A percentile compares a stretch with the other conserved stretches of the same genome.
Conservation (phyloP, 371 early-diverging fungal genomes). For the Mortierella sp. region DNA sequence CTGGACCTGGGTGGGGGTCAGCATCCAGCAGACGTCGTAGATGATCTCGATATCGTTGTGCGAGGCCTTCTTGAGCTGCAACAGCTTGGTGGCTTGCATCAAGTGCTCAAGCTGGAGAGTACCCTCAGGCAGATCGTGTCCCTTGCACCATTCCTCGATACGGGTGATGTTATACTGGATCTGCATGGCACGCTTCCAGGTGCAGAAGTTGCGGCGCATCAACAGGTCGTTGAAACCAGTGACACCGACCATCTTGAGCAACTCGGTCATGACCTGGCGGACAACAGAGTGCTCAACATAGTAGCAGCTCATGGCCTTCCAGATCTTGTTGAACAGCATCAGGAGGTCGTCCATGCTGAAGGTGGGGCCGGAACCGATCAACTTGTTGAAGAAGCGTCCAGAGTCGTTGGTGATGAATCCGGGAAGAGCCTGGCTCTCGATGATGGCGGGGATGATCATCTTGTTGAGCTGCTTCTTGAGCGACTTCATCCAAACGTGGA, state of each 20-base stretch:
- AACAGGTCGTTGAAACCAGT: conserved; percentile 95
- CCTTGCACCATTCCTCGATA: conserved; percentile 97
- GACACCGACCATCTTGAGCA: conserved; percentile 92
- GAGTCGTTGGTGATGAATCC: conserved; percentile 93
- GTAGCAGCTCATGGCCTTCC: conserved; percentile 95
- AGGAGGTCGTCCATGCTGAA: conserved; percentile 94
- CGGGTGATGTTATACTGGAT: conserved; percentile 97
- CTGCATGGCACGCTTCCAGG: conserved; percentile 95
- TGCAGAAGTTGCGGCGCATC: conserved; percentile 90
- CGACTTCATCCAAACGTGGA: conserved; percentile 91
- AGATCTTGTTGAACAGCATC: conserved; percentile 91
- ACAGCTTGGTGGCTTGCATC: conserved; percentile 94
- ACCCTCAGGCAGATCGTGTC: conserved; percentile 90
- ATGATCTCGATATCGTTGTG: conserved; percentile 94
- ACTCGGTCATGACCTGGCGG: conserved; percentile 89
- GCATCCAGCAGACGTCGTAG: conserved; percentile 95
- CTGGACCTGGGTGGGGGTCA: conserved; percentile 95
- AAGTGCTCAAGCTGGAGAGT: conserved; percentile 92
- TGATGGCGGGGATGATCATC: conserved; percentile 95
- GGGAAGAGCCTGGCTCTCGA: conserved; percentile 92
- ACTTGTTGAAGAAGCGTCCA: conserved; percentile 86
- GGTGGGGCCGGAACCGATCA: conserved; percentile 79
- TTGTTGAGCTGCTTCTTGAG: conserved; percentile 92
- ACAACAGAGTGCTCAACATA: conserved; percentile 87
- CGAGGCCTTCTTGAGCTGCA: conserved; percentile 94